phyloP scores from a whole-genome alignment of 495 filamentous ascomycete genomes.

The Jackrogersella multiformis region DNA sequence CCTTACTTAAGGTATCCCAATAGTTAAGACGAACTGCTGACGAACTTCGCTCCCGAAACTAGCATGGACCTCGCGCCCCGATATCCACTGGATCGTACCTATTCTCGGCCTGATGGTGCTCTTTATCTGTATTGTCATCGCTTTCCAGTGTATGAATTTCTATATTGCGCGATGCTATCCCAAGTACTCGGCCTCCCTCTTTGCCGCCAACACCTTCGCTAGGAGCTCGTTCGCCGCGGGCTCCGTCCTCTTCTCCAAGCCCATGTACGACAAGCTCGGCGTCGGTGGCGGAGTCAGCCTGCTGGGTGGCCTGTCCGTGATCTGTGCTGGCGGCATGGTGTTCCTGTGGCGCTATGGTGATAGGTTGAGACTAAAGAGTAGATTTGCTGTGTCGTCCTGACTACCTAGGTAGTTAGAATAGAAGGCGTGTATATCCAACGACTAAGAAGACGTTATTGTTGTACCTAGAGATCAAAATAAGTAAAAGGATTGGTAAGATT shows the following conservation, averaged over 20 bases:
- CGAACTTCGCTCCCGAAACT: no score
- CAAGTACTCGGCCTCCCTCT: constrained; percentile 66
- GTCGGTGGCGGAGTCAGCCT: constrained; percentile 71
- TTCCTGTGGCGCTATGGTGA: constrained; percentile 34
- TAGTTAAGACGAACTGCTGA: not conserved
- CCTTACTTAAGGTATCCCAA: not conserved
- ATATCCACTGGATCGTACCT: constrained; percentile 59
- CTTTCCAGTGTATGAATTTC: constrained; percentile 63
- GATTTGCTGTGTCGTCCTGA: constrained; percentile 36
- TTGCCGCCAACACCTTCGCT: constrained; percentile 64
- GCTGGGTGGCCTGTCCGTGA: constrained; percentile 52
- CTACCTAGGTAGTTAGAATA: not conserved
- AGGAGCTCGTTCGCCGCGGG: constrained; percentile 65
- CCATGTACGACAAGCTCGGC: constrained; percentile 64
- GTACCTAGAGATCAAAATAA: constrained; percentile 6
- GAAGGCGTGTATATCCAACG: not conserved
- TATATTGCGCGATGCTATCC: constrained; percentile 69
- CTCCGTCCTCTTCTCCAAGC: constrained; percentile 62
- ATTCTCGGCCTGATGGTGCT: constrained; percentile 62
- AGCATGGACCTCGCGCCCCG: constrained; percentile 38
- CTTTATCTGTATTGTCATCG: constrained; percentile 61
- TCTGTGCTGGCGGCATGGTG: constrained; percentile 30
- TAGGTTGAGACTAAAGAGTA: constrained; percentile 31
- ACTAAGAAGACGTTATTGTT: not conserved
- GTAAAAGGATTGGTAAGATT: not conserved